Evolutionary conservation across 169 alveolate species (phyloP).

Genomic region (Plasmodium gonderi): DNA sequence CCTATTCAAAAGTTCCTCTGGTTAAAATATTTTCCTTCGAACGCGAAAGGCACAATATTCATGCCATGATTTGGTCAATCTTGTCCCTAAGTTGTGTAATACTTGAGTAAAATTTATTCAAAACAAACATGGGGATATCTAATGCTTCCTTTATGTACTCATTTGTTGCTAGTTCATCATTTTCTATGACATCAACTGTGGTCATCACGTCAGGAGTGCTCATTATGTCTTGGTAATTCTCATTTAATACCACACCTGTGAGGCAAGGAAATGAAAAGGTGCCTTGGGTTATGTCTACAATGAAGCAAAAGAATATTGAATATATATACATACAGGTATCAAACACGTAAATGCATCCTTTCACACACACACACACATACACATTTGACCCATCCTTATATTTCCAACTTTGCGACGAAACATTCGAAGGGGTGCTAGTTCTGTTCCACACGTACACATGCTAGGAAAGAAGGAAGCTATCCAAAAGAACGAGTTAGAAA

Average conservation of each 20-base stretch:
- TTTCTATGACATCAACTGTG: neutral
- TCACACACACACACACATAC: neutral
- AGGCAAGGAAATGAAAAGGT: neutral
- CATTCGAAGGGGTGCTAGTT: no score
- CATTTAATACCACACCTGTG: neutral
- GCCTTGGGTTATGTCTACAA: neutral
- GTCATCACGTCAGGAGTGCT: no score
- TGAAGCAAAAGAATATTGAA: neutral
- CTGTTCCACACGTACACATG: no score
- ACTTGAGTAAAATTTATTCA: constrained; percentile 29
- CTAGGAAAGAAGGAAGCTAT: no score
- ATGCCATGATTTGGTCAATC: neutral
- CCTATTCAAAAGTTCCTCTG: no score
- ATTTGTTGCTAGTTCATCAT: constrained; percentile 12
- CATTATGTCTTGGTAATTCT: neutral
- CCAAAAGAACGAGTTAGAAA: neutral
- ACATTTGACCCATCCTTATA: no score
- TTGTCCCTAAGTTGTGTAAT: constrained; percentile 13
- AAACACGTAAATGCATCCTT: no score
- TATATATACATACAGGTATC: neutral
- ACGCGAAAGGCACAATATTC: neutral
- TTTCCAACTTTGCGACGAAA: no score
- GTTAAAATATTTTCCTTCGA: no score
- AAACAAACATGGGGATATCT: constrained; percentile 52
- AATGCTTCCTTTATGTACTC: constrained; percentile 30